Conservation (phyloP, 345 rosid species). For the Laguncularia racemosa region DNA sequence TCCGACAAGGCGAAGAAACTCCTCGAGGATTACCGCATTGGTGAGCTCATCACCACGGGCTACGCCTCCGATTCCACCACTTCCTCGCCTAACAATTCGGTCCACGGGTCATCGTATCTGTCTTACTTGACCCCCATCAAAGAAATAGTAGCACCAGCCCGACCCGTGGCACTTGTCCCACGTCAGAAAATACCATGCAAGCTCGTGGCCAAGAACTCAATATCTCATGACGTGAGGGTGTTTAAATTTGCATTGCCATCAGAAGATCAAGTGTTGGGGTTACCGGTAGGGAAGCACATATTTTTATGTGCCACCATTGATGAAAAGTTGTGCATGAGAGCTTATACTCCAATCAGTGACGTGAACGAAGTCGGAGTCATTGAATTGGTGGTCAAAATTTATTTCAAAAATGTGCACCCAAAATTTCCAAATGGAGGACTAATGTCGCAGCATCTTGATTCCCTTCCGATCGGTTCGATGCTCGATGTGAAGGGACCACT, state of each 20-base stretch:
- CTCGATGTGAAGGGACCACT: conserved; percentile 82
- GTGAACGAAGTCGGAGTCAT: conserved; percentile 65
- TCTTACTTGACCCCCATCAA: conserved; percentile 50
- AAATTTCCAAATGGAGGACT: conserved; percentile 81
- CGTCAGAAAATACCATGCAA: conserved; percentile 74
- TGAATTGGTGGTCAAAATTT: conserved; percentile 72
- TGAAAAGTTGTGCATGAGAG: conserved; percentile 70
- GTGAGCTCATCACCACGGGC: conserved; percentile 51
- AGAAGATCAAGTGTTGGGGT: conserved; percentile 61
- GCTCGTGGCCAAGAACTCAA: conserved; percentile 56
- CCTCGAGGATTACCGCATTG: conserved; percentile 69
- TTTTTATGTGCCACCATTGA: conserved; percentile 62
- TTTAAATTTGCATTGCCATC: conserved; percentile 65
- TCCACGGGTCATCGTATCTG: conserved; percentile 46
- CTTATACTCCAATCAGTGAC: conserved; percentile 74
- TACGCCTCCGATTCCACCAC: conserved; percentile 51
- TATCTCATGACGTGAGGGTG: conserved; percentile 65
- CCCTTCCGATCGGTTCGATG: conserved; percentile 45
- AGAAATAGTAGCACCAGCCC: conserved; percentile 28
- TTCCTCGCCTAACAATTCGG: conserved; percentile 61
- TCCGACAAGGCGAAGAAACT: conserved; percentile 83
- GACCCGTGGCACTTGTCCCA: conserved; percentile 58
- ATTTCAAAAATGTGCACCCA: conserved; percentile 70
- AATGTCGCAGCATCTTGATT: conserved; percentile 76
- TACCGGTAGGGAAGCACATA: conserved; percentile 85